Evolutionary conservation across 2,329 filamentous ascomycete species (phyloP).

Genomic region (Orbilia javanica): DNA sequence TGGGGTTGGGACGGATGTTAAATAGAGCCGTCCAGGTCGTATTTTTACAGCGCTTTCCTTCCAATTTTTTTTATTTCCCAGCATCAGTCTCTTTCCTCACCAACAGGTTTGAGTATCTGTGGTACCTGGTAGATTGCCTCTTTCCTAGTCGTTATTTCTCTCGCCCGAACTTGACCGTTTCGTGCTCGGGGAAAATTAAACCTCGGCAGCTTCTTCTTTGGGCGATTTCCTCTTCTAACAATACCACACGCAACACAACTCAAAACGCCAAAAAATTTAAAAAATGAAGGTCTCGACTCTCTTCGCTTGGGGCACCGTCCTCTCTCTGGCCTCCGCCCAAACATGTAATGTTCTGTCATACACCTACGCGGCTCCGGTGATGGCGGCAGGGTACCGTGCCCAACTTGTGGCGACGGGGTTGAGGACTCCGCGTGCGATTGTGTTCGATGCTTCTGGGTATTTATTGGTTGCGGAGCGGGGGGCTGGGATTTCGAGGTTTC

Average conservation of each 20-base stretch:
- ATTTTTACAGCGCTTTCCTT: neutral
- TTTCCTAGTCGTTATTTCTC: neutral
- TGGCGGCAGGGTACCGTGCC: conserved; percentile 66
- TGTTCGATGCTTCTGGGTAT: conserved; percentile 67
- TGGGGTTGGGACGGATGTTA: neutral
- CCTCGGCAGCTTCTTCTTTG: conserved; percentile 2
- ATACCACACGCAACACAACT: conserved; percentile 52
- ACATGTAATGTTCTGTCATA: conserved; percentile 48
- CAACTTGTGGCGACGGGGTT: conserved; percentile 67
- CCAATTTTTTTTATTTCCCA: neutral
- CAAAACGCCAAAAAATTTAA: neutral
- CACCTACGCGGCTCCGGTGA: conserved; percentile 37
- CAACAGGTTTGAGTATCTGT: neutral
- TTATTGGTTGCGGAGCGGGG: conserved; percentile 68
- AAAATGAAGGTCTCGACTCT: conserved; percentile 47
- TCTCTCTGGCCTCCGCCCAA: conserved; percentile 36
- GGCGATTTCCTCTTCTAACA: neutral
- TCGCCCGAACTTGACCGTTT: neutral
- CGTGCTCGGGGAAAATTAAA: neutral
- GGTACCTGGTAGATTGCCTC: neutral
- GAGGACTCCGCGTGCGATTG: conserved; percentile 67
- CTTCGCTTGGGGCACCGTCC: conserved; percentile 7
- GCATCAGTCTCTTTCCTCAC: neutral
- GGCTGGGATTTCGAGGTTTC: conserved; percentile 66
- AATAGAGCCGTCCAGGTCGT: conserved; percentile 10